Base-by-base conservation (phyloP, 2,329 filamentous ascomycete genomes). In the Xylariaceae sp. region DNA sequence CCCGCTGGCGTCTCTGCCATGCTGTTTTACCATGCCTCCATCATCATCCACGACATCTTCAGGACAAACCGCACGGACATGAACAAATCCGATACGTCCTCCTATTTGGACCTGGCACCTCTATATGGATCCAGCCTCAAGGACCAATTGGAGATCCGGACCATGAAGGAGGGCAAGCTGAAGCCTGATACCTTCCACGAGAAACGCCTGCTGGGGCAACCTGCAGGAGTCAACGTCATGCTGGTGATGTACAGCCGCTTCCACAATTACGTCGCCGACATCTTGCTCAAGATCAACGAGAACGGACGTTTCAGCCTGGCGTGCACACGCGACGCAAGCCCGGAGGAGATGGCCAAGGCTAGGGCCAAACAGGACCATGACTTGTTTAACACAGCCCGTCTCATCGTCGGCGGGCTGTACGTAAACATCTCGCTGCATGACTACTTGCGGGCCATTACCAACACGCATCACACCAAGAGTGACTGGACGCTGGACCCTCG, bases 1-100 rank as follows among this genome's bases (percentile, higher is more conserved):
- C 79, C 81, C 0, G 82, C 82, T 35, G 74, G 77, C n/a, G 78
- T 88, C 28, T 88, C 83, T 0, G 82, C 79, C 50, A 78, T 87
- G 63, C 65, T 89, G 12, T 87, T 86, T 59, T 87, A 88, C 48
- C 66, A 85, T 30, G 85, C 83, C 0, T 78, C 81, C 5, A 82
- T 89, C 52, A 76, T 78, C 43, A 77, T 75, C 36, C 73, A 76
- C 48, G 68, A 69, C 59, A 59, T 81, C 34, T 85, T 85, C 61
- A 70, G 76, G 26, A 85, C 81, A 2, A 76, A 75, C 50, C 74
- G 77, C 17, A 65, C 65, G 4, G 78, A 88, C 56, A 72, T 69
- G 53, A 76, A 74, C 40, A 76, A 74, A 39, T 83, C 78, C 1
- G 67, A 78, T 46, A 85, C 81, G 0, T 87, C 82, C 0, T 87